A percentile compares a stretch with the other conserved stretches of the same genome.
These are phyloP conservation scores for Tricholoma hemisulphureum DNA, from an alignment of 768 basidiomycete species.

Conservation along the genomic window DNA sequence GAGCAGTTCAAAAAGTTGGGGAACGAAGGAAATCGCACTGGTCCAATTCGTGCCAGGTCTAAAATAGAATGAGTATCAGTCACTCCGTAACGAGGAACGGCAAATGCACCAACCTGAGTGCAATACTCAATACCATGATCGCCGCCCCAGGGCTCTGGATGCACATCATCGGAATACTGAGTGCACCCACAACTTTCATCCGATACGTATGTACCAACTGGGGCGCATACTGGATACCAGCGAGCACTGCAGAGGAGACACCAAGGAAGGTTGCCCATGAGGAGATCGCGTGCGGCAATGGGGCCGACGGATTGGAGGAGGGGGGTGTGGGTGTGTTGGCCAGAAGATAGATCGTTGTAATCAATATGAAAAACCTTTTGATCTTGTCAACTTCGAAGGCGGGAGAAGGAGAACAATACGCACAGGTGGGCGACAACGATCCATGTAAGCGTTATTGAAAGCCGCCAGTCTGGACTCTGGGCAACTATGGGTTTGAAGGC, in stretches of 20 bases:
- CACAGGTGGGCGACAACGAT: constrained; percentile 73
- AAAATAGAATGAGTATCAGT: not conserved
- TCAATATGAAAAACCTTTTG: constrained; percentile 62
- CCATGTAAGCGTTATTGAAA: constrained; percentile 76
- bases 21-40: constrained; percentile 41
- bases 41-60: constrained; percentile 86
- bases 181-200: constrained; percentile 80
- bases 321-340: constrained; percentile 8
- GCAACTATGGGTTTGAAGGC: constrained; percentile 23
- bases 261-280: constrained; percentile 88
- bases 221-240: constrained; percentile 84
- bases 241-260: constrained; percentile 72
- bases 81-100: not conserved
- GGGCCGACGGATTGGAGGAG: constrained; percentile 37
- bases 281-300: constrained; percentile 32
- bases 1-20: not conserved
- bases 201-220: constrained; percentile 81
- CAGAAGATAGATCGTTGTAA: constrained; percentile 32
- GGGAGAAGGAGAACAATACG: constrained; percentile 23
- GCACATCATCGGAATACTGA: constrained; percentile 94
- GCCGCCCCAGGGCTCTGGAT: constrained; percentile 91
- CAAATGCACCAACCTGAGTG: constrained; percentile 49
- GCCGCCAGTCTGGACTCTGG: constrained; percentile 68
- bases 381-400: constrained; percentile 24
- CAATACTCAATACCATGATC: constrained; percentile 83